Evolutionary conservation across 2,329 filamentous ascomycete genomes (phyloP), one percentile per base, ranked within the genome.

Genomic region (Hirsutella minnesotensis): DNA sequence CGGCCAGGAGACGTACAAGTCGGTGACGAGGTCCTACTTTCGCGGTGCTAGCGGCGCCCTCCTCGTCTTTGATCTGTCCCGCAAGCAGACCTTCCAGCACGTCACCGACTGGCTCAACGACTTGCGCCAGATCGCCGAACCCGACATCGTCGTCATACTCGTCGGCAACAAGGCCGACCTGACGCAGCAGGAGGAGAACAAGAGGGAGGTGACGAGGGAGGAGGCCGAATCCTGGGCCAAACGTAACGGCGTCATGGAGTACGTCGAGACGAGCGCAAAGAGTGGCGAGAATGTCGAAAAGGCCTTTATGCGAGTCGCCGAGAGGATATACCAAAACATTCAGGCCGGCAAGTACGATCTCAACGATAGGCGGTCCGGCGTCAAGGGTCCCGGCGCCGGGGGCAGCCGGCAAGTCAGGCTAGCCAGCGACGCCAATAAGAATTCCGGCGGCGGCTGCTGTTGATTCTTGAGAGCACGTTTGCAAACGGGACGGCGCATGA

Each of bases 1-100:
- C 15, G 90, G 90, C 21, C 90, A 96, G 63, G 90, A 96, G 68
- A 95, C 88, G 12, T 96, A 96, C 71, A 95, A 95, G 63, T 90
- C 84, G 37, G 92, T 96, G 46, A 96, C 90, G 9, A 75, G 90
- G 43, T 92, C 85, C 47, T 95, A 95, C 67, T 95, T 95, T 65
- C 83, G 89, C 42, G 89, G 88, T 54, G 75, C 75, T 15, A 76
- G 72, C 21, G 75, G 75, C 46, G 75, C 75, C 38, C 73, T 98
- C 13, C 77, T 98, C 21, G 92, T 98, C 47, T 98, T 95, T 59
- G 92, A 98, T 63, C 90, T 98, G 51, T 86, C 86, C 22, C 77
- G 92, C 45, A 80, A 81, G 40, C 73, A 80, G 41, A 96, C 90
- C 8, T 96, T 96, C 58, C 68, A 79, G 47, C 88, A 90, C 55